Conservation (phyloP, 1,284 basidiomycete species). For the Marasmius oreades region DNA sequence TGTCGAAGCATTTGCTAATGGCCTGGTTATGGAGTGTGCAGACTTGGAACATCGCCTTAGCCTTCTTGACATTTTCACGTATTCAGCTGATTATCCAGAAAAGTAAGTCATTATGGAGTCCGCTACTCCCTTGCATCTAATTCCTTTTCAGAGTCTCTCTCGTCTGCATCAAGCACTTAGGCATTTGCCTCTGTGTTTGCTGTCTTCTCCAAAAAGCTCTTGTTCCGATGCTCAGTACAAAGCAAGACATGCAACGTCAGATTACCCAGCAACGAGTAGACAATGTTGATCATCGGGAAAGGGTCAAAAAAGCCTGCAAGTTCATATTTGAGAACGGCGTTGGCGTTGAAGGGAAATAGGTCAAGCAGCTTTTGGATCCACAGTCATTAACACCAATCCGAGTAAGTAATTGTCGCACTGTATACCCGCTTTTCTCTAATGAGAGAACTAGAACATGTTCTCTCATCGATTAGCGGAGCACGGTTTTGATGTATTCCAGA, state of each 20-base stretch:
- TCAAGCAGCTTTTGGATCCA: constrained; percentile 5
- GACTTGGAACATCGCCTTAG: not conserved
- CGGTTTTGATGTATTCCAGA: constrained; percentile 19
- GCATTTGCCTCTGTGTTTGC: constrained; percentile 24
- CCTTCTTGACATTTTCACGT: not conserved
- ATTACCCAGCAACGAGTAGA: constrained; percentile 6
- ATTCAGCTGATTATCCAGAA: constrained; percentile 4
- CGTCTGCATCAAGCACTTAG: constrained; percentile 23
- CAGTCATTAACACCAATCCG: too few species aligned
- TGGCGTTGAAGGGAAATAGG: constrained; percentile 4
- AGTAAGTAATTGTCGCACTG: too few species aligned
- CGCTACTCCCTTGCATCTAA: not conserved
- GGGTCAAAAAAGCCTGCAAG: constrained; percentile 6
- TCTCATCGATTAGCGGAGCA: constrained; percentile 5
- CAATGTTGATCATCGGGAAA: constrained; percentile 1
- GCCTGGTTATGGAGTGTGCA: not conserved
- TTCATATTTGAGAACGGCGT: constrained; percentile 16
- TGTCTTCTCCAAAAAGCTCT: constrained; percentile 21
- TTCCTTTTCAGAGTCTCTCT: constrained; percentile 17
- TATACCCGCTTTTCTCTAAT: constrained; percentile 9
- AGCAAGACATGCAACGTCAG: constrained; percentile 15
- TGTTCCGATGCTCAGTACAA: constrained; percentile 20
- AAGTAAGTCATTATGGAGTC: constrained; percentile 13
- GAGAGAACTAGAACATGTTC: too few species aligned
- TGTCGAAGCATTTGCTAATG: not conserved